phyloP scores from a whole-genome alignment of 2,329 filamentous ascomycete species.

The Ceratocystis lukuohia region DNA sequence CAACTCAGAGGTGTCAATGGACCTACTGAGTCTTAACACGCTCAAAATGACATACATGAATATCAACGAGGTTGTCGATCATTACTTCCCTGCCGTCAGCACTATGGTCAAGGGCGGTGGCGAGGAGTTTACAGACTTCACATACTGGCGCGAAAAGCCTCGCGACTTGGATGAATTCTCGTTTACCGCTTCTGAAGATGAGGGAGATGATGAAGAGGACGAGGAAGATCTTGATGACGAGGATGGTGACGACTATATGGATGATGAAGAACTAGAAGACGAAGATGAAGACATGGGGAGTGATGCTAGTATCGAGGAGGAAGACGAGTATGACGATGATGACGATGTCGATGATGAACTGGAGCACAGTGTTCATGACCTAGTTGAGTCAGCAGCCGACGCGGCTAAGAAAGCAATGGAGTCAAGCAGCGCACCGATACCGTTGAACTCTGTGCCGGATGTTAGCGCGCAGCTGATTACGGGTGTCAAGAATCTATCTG shows the following conservation, averaged over 20 bases:
- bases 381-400: conserved; percentile 14
- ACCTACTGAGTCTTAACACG: conserved; percentile 80
- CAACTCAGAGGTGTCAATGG: conserved; percentile 86
- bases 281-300: conserved; percentile 27
- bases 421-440: neutral
- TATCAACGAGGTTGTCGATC: conserved; percentile 93
- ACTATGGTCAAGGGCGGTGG: conserved; percentile 78
- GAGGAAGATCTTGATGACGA: conserved; percentile 38
- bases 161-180: conserved; percentile 81
- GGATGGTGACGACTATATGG: conserved; percentile 37
- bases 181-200: conserved; percentile 52
- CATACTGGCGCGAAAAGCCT: conserved; percentile 81
- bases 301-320: conserved; percentile 29
- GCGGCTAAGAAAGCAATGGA: conserved; percentile 15
- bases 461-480: conserved; percentile 20
- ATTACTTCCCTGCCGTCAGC: conserved; percentile 90
- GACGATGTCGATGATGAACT: conserved; percentile 15
- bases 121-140: conserved; percentile 94
- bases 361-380: conserved; percentile 15
- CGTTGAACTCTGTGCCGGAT: conserved; percentile 14
- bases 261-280: conserved; percentile 29
- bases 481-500: conserved; percentile 20
- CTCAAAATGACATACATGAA: conserved; percentile 94
- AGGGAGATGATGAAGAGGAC: conserved; percentile 41
- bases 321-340: conserved; percentile 31